A percentile compares a stretch with the other conserved stretches of the same genome.
phyloP scores from a whole-genome alignment of 306 rosid species.

The Vicia sativa region DNA sequence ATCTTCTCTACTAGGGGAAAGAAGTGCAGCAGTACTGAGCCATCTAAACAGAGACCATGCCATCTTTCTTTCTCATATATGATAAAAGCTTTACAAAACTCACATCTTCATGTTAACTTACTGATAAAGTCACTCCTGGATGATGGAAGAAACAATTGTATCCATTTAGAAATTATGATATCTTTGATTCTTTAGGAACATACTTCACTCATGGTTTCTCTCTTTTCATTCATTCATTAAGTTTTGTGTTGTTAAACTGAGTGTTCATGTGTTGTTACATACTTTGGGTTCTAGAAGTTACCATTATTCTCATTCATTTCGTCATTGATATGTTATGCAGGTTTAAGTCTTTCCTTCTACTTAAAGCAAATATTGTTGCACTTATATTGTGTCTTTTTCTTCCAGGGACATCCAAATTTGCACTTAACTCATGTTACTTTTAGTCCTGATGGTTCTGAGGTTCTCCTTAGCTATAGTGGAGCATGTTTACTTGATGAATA shows the following conservation, averaged over 20 bases:
- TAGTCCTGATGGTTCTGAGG: slow-evolving; percentile 93
- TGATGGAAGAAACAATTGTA: background rate
- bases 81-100: background rate
- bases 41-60: slow-evolving; percentile 9
- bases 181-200: background rate
- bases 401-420: slow-evolving; percentile 78
- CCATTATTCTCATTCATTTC: slow-evolving; percentile 15
- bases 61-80: slow-evolving; percentile 1
- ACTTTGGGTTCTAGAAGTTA: background rate
- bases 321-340: slow-evolving; percentile 4
- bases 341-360: slow-evolving; percentile 20
- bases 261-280: too few species aligned
- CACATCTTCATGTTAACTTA: background rate
- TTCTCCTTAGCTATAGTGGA: slow-evolving; percentile 99
- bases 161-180: background rate
- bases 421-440: slow-evolving; percentile 93
- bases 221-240: background rate
- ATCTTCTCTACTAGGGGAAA: background rate
- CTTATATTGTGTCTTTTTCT: slow-evolving; percentile 34
- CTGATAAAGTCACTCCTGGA: background rate
- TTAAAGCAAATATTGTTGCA: slow-evolving; percentile 16
- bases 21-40: slow-evolving; percentile 21
- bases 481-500: slow-evolving; percentile 90
- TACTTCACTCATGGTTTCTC: slow-evolving; percentile 2
- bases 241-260: background rate